Evolutionary conservation across 2,329 filamentous ascomycete genomes (phyloP).

Genomic region (Ophiostoma perfectum): DNA sequence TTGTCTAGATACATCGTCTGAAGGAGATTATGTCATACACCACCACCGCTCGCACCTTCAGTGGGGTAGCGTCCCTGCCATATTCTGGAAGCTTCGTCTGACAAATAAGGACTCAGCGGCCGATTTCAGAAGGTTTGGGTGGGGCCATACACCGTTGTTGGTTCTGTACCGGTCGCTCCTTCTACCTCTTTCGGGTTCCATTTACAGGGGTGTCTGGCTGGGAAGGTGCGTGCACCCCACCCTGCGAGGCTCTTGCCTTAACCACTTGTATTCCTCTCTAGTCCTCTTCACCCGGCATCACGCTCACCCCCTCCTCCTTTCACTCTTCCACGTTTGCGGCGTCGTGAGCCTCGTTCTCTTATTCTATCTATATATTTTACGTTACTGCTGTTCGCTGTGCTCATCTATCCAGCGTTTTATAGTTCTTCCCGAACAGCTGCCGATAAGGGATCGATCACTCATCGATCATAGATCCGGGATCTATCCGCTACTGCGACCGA

Average conservation of each 20-base stretch:
- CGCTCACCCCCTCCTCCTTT: not conserved
- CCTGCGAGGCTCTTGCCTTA: not conserved
- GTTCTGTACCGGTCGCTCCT: not conserved
- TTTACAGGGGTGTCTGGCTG: not conserved
- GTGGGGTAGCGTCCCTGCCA: not conserved
- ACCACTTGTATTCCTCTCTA: not conserved
- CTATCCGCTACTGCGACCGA: not conserved
- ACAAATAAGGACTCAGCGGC: slow-evolving; percentile 3
- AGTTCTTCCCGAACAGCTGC: too few species aligned
- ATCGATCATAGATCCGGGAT: not conserved
- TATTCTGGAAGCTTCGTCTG: slow-evolving; percentile 20
- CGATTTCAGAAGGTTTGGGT: not conserved
- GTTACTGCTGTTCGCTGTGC: too few species aligned
- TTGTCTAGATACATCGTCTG: not conserved
- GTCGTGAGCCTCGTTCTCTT: too few species aligned
- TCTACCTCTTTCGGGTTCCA: not conserved
- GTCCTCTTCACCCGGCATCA: not conserved
- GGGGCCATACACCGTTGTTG: not conserved
- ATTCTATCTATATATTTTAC: too few species aligned
- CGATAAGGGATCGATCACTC: not conserved
- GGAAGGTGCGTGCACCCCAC: slow-evolving; percentile 1
- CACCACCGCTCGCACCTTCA: not conserved
- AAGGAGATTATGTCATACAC: not conserved
- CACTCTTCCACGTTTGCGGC: not conserved
- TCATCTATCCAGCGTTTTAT: too few species aligned